Conservation (phyloP, 2,329 filamentous ascomycete genomes). For the Colletotrichum tropicale region DNA sequence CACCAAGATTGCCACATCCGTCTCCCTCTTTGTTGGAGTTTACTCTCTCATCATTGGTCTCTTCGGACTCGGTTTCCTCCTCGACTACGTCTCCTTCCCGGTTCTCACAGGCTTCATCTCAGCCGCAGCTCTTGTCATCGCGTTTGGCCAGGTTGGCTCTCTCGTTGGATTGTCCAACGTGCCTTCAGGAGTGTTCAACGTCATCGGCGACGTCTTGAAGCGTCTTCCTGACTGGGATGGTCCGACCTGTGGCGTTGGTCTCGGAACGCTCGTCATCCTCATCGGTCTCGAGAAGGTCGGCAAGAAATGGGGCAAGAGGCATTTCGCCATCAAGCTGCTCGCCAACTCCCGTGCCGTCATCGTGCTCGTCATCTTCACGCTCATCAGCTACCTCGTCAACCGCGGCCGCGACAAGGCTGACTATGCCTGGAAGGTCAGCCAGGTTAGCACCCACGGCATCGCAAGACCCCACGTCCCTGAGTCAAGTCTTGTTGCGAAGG, state of each 20-base stretch:
- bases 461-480: slow-evolving; percentile 56
- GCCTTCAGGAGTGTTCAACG: slow-evolving; percentile 12
- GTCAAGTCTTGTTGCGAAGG: slow-evolving; percentile 23
- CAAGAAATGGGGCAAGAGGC: slow-evolving; percentile 63
- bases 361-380: slow-evolving; percentile 65
- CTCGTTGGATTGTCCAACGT: slow-evolving; percentile 56
- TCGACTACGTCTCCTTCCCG: slow-evolving; percentile 71
- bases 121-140: slow-evolving; percentile 68
- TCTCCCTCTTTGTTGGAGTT: slow-evolving; percentile 68
- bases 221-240: slow-evolving; percentile 42
- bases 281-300: slow-evolving; percentile 63
- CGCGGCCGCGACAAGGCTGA: slow-evolving; percentile 48
- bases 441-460: slow-evolving; percentile 60
- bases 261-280: slow-evolving; percentile 61
- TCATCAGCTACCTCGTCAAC: slow-evolving; percentile 69
- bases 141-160: slow-evolving; percentile 65
- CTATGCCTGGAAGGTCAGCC: slow-evolving; percentile 62
- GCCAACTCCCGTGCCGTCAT: slow-evolving; percentile 66
- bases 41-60: slow-evolving; percentile 64
- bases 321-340: slow-evolving; percentile 62
- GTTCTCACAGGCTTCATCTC: slow-evolving; percentile 71
- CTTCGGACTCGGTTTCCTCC: slow-evolving; percentile 66
- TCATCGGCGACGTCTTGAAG: slow-evolving; percentile 12
- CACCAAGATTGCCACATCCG: slow-evolving; percentile 60
- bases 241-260: slow-evolving; percentile 72